Base-by-base conservation (phyloP, 139 green algal species). In the Chlamydomonas incerta region DNA sequence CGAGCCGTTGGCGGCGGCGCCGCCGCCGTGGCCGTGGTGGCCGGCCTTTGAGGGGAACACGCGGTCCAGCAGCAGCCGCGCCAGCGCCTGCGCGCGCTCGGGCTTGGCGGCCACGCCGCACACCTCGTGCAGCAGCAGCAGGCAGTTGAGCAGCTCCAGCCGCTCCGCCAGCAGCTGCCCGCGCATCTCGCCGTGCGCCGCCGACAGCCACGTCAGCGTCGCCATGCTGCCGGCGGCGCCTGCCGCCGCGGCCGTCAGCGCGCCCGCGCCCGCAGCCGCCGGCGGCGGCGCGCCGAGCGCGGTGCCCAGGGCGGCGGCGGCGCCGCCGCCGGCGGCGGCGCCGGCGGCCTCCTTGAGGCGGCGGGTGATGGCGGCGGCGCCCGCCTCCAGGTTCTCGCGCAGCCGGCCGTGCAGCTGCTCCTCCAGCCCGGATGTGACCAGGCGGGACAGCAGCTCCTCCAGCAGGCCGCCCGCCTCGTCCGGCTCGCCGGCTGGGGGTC, bases 91-190 rank as follows among this genome's bases (percentile, higher is more conserved):
- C 65, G 91, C 76, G 33, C 82, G 73, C 29, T 93, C 84, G 9
- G 87, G 87, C 47, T 82, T 92, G 85, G 87, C 93, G 46, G 87
- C 65, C 72, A 90, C 90, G 71, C 87, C 72, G 67, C 73, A 65
- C 26, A 90, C 50, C 87, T 92, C 89, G 69, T 95, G 95, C 26
- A 96, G 83, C 46, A 95, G 86, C 35, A 92, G 79, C 29, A 96
- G 83, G 29, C 86, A 86, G 76, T 82, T 87, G 13, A 96, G 73
- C 35, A 95, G 90, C 60, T 92, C 90, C 47, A 87, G 90, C 52
- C 92, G 90, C 88, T 96, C 93, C 14, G 55, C 23, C 41, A 88
- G 63, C 46, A 86, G 47, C 55, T 93, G 88, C 33, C 87, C 60
- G 0, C 74, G 80, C 79, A 90, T 57, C 55, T 35, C 71, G 29